These are phyloP conservation scores for Seiridium cupressi DNA, from an alignment of 2,329 filamentous ascomycete species.

Conservation along the genomic window DNA sequence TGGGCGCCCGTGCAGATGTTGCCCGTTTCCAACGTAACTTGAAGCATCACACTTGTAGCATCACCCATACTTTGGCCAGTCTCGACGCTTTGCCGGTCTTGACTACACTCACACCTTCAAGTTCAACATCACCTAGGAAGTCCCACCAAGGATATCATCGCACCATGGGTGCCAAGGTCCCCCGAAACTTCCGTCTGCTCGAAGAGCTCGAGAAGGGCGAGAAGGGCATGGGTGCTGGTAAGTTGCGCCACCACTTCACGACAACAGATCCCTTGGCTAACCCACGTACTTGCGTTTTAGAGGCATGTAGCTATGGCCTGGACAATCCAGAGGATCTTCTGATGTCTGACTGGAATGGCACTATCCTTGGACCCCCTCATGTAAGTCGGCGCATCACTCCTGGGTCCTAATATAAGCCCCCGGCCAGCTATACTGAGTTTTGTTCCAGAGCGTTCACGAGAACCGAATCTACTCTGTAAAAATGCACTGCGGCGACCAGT, in stretches of 20 bases:
- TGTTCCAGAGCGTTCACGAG: constrained; percentile 80
- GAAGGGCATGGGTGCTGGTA: constrained; percentile 91
- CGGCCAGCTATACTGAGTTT: background rate
- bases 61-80: no score
- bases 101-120: background rate
- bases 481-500: constrained; percentile 88
- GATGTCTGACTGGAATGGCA: constrained; percentile 99
- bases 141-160: background rate
- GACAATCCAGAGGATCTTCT: constrained; percentile 91
- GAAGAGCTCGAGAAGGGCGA: constrained; percentile 99
- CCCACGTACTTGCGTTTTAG: constrained; percentile 40
- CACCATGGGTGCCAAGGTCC: constrained; percentile 64
- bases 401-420: background rate
- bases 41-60: background rate
- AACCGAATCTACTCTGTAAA: constrained; percentile 98
- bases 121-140: background rate
- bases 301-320: constrained; percentile 95
- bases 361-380: constrained; percentile 93
- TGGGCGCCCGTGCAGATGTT: background rate
- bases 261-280: background rate
- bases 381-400: constrained; percentile 51
- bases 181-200: constrained; percentile 92
- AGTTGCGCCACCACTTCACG: constrained; percentile 14
- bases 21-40: background rate
- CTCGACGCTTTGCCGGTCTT: no score